Evolutionary conservation across 2,329 filamentous ascomycete species (phyloP).

Genomic region (Fusarium nodosum): DNA sequence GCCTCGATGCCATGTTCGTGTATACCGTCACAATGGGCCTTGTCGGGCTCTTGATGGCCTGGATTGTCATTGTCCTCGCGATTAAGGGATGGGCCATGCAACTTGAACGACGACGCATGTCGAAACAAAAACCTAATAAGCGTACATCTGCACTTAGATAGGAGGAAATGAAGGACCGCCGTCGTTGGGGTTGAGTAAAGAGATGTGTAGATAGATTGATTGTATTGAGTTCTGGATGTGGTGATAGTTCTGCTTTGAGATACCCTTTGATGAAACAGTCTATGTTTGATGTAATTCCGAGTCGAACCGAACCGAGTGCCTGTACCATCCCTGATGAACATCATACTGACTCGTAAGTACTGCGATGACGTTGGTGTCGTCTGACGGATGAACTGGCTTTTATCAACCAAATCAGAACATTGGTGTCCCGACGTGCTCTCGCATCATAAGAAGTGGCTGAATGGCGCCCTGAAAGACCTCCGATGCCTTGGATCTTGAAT

Average conservation of each 20-base stretch:
- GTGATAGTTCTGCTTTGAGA: constrained; percentile 42
- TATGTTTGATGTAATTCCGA: constrained; percentile 11
- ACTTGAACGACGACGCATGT: constrained; percentile 53
- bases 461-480: background rate
- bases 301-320: background rate
- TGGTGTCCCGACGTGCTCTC: background rate
- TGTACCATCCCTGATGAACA: background rate
- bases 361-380: background rate
- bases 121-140: constrained; percentile 10
- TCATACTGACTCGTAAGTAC: background rate
- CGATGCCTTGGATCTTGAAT: background rate
- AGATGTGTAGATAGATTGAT: constrained; percentile 16
- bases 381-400: background rate
- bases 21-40: constrained; percentile 91
- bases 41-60: constrained; percentile 87
- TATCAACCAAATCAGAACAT: background rate
- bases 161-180: background rate
- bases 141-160: background rate
- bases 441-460: background rate
- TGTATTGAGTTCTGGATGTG: constrained; percentile 21
- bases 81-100: constrained; percentile 88
- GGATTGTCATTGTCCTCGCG: constrained; percentile 81
- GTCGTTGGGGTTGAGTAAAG: background rate
- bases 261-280: constrained; percentile 46
- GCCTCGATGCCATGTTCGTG: constrained; percentile 90